Evolutionary conservation across 257 asterid species (phyloP), one percentile per base, ranked within the genome.

Genomic region (Paulownia fortunei): DNA sequence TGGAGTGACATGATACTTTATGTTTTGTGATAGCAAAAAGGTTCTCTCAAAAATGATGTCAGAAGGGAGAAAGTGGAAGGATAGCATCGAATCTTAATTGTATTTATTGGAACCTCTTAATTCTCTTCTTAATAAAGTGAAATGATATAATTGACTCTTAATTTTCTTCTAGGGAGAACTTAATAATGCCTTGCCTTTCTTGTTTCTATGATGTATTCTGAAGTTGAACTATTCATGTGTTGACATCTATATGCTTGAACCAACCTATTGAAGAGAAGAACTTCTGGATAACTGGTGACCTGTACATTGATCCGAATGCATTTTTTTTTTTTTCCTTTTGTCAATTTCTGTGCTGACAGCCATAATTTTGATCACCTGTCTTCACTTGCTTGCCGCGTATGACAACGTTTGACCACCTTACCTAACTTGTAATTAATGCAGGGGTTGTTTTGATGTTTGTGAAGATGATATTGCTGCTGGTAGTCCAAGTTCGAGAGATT

Each of bases 401-500:
- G 12, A 61, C 37, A 18, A 16, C 11, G 56, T 21, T 39, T 27
- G 7, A 12, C 21, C 8, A 1, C n/a, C 51, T 8, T 11, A 5
- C 47, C 7, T 16, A 63, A 52, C 78, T 71, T 82, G 19, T 68
- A 42, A 73, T 51, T 70, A 58, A 65, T 80, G 81, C 96, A 94
- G 98, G 88, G 96, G 88, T 24, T 94, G 94, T 87, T 94, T 94
- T 82, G 97, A 94, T 88, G 86, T 92, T 51, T 74, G 84, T 76
- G 97, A 94, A 72, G 96, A 94, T 82, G 96, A 89, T 66, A 69
- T 79, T 46, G 89, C 75, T 83, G 84, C 84, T 76, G 87, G 87
- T 73, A 88, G 94, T 87, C 97, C 93, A 76, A 77, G 87, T 74
- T 86, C 87, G 73, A 87, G 89, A 82, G 92, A 86, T 71, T 78